These are phyloP conservation scores for Blastobotrys parvus DNA, from an alignment of 805 yeast species.

Conservation along the genomic window DNA sequence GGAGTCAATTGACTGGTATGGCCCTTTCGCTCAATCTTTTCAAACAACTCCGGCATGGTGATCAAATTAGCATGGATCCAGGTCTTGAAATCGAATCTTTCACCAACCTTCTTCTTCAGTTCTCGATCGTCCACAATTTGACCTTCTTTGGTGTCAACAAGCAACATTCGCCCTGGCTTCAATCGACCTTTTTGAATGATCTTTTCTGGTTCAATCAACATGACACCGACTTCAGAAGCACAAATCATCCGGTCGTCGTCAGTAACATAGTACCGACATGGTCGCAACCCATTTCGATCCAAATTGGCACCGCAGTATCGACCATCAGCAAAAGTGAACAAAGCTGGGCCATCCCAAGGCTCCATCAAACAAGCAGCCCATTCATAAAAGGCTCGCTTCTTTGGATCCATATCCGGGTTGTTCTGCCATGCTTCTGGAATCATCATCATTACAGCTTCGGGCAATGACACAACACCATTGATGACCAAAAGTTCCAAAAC, in stretches of 20 bases:
- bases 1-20: slow-evolving; percentile 15
- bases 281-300: slow-evolving; percentile 95
- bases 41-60: slow-evolving; percentile 65
- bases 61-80: slow-evolving; percentile 87
- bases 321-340: slow-evolving; percentile 94
- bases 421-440: slow-evolving; percentile 99
- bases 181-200: slow-evolving; percentile 87
- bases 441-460: slow-evolving; percentile 95
- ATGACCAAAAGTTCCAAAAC: slow-evolving; percentile 86
- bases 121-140: slow-evolving; percentile 89
- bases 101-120: slow-evolving; percentile 70
- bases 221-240: slow-evolving; percentile 97
- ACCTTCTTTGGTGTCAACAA: slow-evolving; percentile 90
- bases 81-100: slow-evolving; percentile 82
- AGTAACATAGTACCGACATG: slow-evolving; percentile 94
- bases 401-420: slow-evolving; percentile 76
- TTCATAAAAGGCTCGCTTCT: slow-evolving; percentile 90
- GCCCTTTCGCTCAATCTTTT: slow-evolving; percentile 44
- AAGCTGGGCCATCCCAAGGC: slow-evolving; percentile 99
- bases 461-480: slow-evolving; percentile 84
- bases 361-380: slow-evolving; percentile 99
- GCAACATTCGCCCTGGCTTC: slow-evolving; percentile 92
- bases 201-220: slow-evolving; percentile 74
- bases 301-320: slow-evolving; percentile 97
- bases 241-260: slow-evolving; percentile 93